phyloP scores from a whole-genome alignment of 2,329 filamentous ascomycete species.

The Malbranchea zuffiana region DNA sequence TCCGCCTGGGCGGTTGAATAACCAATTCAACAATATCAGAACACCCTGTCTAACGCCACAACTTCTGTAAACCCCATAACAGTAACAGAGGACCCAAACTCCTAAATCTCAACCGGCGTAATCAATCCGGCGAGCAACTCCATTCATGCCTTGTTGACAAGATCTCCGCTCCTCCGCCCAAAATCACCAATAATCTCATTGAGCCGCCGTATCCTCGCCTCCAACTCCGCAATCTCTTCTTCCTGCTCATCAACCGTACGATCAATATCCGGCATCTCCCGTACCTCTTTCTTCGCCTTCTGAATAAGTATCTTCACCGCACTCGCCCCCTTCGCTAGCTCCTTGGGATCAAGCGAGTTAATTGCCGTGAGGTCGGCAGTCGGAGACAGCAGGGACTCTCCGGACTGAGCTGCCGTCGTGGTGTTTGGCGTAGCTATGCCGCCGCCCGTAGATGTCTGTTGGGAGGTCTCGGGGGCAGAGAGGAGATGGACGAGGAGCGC shows the following conservation, averaged over 20 bases:
- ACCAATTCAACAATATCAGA: background rate
- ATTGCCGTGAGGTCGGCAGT: constrained; percentile 17
- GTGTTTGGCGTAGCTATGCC: constrained; percentile 21
- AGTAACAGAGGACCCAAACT: background rate
- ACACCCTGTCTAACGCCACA: background rate
- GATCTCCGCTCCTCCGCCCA: constrained; percentile 22
- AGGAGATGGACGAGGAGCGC: constrained; percentile 66
- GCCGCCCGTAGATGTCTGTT: constrained; percentile 16
- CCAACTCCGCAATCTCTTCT: constrained; percentile 33
- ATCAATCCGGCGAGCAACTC: background rate
- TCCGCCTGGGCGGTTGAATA: background rate
- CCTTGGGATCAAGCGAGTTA: constrained; percentile 52
- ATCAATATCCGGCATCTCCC: constrained; percentile 35
- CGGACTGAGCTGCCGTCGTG: constrained; percentile 15
- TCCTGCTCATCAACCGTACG: constrained; percentile 36
- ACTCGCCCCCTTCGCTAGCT: constrained; percentile 67
- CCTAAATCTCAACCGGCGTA: background rate
- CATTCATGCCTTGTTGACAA: constrained; percentile 5
- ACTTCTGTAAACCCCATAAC: background rate
- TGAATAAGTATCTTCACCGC: constrained; percentile 73
- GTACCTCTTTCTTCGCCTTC: constrained; percentile 51
- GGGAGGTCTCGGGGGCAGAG: constrained; percentile 22
- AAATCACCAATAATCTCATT: constrained; percentile 33
- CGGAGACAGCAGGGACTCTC: constrained; percentile 15
- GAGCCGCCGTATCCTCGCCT: constrained; percentile 30